Conservation (phyloP, 2,329 filamentous ascomycete species). For the Cordyceps javanica region DNA sequence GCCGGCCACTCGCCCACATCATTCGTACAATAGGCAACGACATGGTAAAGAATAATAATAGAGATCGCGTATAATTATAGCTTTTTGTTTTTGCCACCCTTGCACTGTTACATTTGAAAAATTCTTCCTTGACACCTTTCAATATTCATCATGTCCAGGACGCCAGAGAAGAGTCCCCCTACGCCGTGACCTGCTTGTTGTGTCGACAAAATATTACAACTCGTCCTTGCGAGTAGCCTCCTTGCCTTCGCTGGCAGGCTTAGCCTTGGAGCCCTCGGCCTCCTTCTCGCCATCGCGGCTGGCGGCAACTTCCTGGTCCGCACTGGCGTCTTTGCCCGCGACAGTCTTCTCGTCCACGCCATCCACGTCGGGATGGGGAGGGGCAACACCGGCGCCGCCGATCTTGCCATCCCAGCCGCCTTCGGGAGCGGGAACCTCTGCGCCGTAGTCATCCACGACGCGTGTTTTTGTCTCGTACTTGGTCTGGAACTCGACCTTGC, state of each 20-base stretch:
- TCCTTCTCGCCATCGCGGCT: conserved; percentile 56
- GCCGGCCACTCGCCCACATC: background rate
- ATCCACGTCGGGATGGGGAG: conserved; percentile 56
- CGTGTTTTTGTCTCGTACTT: conserved; percentile 92
- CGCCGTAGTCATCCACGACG: conserved; percentile 71
- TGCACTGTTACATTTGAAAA: conserved; percentile 1
- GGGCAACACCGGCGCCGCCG: conserved; percentile 40
- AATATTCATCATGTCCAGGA: background rate
- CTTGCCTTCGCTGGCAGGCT: conserved; percentile 58
- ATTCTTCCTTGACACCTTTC: background rate
- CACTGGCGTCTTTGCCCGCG: conserved; percentile 31
- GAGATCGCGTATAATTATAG: conserved; percentile 2
- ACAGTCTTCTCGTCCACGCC: conserved; percentile 55
- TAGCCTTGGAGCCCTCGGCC: conserved; percentile 47
- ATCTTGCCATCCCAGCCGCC: conserved; percentile 32
- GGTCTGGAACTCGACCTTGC: conserved; percentile 93
- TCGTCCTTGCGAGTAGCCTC: conserved; percentile 45
- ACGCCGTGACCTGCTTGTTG: background rate
- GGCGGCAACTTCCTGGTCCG: conserved; percentile 36
- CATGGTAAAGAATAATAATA: background rate
- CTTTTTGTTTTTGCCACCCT: background rate
- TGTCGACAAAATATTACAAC: conserved; percentile 21
- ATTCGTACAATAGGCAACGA: background rate
- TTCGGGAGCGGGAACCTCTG: conserved; percentile 55
- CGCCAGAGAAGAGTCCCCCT: background rate